A percentile compares a stretch with the other conserved stretches of the same genome.
These are phyloP conservation scores for Nepenthes mirabilis DNA, from an alignment of 148 eudicot genomes.

Conservation along the genomic window DNA sequence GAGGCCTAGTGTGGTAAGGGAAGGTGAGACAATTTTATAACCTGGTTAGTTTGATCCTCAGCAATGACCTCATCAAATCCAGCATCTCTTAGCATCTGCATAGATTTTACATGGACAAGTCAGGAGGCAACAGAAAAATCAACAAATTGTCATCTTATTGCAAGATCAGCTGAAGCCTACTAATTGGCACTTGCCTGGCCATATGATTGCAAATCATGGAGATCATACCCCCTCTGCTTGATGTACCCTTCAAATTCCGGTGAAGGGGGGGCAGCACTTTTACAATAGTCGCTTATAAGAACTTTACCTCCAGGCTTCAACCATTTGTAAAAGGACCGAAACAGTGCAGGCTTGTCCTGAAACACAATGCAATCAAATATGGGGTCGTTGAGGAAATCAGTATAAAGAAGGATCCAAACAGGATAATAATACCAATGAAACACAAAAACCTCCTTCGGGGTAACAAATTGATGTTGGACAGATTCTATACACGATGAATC, in stretches of 20 bases:
- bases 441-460: too few species aligned
- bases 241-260: conserved; percentile 77
- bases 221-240: conserved; percentile 97
- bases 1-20: background rate
- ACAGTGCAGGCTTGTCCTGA: conserved; percentile 93
- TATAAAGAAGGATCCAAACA: background rate
- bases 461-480: too few species aligned
- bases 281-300: conserved; percentile 88
- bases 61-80: conserved; percentile 78
- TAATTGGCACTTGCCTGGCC: conserved; percentile 48
- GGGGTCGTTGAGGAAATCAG: background rate
- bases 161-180: background rate
- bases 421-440: background rate
- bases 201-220: conserved; percentile 82
- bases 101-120: background rate
- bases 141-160: background rate
- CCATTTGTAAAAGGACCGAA: conserved; percentile 85
- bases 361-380: background rate
- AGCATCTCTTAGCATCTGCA: conserved; percentile 89
- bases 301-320: conserved; percentile 96
- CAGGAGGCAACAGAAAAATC: background rate
- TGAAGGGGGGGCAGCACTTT: conserved; percentile 48
- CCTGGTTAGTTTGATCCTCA: conserved; percentile 95
- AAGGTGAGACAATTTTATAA: conserved; percentile 6
- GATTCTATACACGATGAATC: too few species aligned